phyloP scores from a whole-genome alignment of 2,329 filamentous ascomycete genomes.

The Didymella sp. region DNA sequence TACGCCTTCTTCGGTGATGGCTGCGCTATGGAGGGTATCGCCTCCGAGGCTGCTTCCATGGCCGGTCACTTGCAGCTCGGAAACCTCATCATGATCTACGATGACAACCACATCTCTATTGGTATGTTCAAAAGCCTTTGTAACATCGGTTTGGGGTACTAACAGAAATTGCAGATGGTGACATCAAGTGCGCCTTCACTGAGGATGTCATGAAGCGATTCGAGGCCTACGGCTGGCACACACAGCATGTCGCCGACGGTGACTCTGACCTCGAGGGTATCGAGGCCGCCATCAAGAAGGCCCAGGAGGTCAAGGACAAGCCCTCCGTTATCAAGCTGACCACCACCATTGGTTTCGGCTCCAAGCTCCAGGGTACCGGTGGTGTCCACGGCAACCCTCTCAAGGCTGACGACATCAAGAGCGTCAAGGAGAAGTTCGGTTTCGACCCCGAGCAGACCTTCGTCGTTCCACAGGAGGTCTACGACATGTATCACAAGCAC shows the following conservation, averaged over 20 bases:
- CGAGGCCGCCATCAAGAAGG: slow-evolving; percentile 84
- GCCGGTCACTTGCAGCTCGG: slow-evolving; percentile 97
- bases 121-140: slow-evolving; percentile 54
- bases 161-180: slow-evolving; percentile 69
- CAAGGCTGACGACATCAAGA: slow-evolving; percentile 91
- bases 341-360: slow-evolving; percentile 97
- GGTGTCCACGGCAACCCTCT: slow-evolving; percentile 96
- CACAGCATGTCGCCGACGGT: slow-evolving; percentile 81
- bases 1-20: slow-evolving; percentile 97
- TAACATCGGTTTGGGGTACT: slow-evolving; percentile 9
- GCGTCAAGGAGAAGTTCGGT: slow-evolving; percentile 93
- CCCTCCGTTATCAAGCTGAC: slow-evolving; percentile 95
- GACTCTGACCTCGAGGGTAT: slow-evolving; percentile 88
- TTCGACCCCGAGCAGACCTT: slow-evolving; percentile 96
- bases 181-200: slow-evolving; percentile 95
- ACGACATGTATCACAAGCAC: slow-evolving; percentile 87
- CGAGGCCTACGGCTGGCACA: slow-evolving; percentile 97
- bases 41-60: slow-evolving; percentile 86
- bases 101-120: slow-evolving; percentile 97
- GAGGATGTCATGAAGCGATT: slow-evolving; percentile 96
- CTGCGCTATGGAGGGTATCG: slow-evolving; percentile 98
- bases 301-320: slow-evolving; percentile 91
- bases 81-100: slow-evolving; percentile 96
- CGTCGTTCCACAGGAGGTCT: slow-evolving; percentile 91
- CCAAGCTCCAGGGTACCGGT: slow-evolving; percentile 88